These are phyloP conservation scores for Scenedesmus sp. DNA, from an alignment of 163 green algal genomes.

Conservation along the genomic window DNA sequence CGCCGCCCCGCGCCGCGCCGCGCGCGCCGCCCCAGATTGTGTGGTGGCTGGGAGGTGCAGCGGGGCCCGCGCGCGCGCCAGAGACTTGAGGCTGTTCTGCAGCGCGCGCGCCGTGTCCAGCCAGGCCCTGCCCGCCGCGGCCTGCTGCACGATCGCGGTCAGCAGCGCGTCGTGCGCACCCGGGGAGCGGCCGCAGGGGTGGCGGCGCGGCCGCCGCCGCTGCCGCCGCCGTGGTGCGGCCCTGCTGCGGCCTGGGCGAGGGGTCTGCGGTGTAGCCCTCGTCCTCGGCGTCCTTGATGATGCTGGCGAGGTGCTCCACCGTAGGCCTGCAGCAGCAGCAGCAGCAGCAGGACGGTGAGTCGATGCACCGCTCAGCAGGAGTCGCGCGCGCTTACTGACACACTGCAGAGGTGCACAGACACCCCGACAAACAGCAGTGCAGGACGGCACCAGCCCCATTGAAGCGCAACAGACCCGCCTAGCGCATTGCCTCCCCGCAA, in stretches of 20 bases:
- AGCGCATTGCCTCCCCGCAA: too few species aligned
- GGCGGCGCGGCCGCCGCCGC: constrained; percentile 11
- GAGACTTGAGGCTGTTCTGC: not conserved
- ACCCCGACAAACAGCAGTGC: not conserved
- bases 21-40: not conserved
- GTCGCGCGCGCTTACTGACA: not conserved
- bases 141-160: not conserved
- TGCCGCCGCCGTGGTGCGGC: constrained; percentile 6
- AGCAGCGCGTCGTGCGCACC: constrained; percentile 30
- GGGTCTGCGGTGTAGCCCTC: constrained; percentile 5
- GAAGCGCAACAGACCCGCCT: not conserved
- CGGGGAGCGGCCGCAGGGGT: not conserved
- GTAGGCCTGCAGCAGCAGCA: constrained; percentile 27
- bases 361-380: not conserved
- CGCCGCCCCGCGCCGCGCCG: not conserved
- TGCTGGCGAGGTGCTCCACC: constrained; percentile 4
- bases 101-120: not conserved
- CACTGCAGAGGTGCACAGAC: not conserved
- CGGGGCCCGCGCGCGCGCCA: not conserved
- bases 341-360: not conserved
- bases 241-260: not conserved
- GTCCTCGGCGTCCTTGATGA: constrained; percentile 24
- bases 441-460: not conserved
- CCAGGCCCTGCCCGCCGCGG: constrained; percentile 10
- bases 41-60: constrained; percentile 9